These are phyloP conservation scores for Ophiocordyceps camponoti-rufipedis DNA, from an alignment of 2,329 filamentous ascomycete genomes.

Conservation along the genomic window DNA sequence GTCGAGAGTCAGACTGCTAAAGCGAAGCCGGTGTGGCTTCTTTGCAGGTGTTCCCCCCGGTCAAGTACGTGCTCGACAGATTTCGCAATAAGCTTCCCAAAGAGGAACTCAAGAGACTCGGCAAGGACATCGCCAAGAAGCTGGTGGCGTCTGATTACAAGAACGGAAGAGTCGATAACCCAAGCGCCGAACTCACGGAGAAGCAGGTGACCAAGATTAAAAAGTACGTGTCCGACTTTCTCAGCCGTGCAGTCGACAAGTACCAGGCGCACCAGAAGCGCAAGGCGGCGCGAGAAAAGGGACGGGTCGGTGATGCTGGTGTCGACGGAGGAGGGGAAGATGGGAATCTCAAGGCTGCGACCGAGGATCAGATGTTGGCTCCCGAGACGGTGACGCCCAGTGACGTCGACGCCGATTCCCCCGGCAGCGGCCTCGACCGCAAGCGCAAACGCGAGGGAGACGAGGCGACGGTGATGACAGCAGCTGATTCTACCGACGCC, in stretches of 20 bases:
- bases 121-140: conserved; percentile 62
- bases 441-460: conserved; percentile 46
- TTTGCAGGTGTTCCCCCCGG: conserved; percentile 52
- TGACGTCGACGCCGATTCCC: conserved; percentile 24
- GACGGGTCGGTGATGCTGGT: neutral
- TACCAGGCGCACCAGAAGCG: conserved; percentile 49
- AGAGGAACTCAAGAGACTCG: conserved; percentile 48
- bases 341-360: conserved; percentile 8
- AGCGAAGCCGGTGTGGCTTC: too few relatives aligned
- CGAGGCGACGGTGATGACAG: neutral
- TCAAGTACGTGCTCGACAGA: conserved; percentile 73
- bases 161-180: conserved; percentile 68
- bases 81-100: conserved; percentile 76
- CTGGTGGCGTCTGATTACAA: conserved; percentile 86
- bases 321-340: neutral
- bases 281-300: conserved; percentile 11
- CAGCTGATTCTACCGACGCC: conserved; percentile 20
- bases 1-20: too few relatives aligned
- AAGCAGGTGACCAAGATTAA: conserved; percentile 73
- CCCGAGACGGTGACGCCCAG: conserved; percentile 5
- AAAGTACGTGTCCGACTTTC: conserved; percentile 65
- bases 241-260: conserved; percentile 72
- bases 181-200: conserved; percentile 47
- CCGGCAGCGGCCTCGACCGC: conserved; percentile 26
- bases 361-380: conserved; percentile 17